Conservation (phyloP, 306 rosid genomes). For the Acacia acuminata region DNA sequence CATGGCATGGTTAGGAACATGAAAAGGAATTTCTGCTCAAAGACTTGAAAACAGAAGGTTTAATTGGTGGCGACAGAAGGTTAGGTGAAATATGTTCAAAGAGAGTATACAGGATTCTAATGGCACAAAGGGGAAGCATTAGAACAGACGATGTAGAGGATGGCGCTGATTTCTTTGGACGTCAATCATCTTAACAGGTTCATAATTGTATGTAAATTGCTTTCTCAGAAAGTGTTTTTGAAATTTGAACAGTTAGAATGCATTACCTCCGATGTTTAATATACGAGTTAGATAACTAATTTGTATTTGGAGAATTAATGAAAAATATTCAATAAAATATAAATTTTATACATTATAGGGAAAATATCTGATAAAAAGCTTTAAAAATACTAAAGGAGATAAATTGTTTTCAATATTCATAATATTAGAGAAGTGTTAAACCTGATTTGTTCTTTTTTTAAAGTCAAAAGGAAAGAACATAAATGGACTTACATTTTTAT, state of each 20-base stretch:
- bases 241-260: not conserved
- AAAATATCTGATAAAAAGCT: no score
- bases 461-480: no score
- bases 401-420: no score
- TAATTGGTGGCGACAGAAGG: constrained; percentile 78
- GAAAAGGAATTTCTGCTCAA: constrained; percentile 86
- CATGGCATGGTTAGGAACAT: constrained; percentile 73
- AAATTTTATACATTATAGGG: not conserved
- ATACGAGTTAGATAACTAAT: no score
- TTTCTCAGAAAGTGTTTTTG: constrained; percentile 16
- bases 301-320: not conserved
- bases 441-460: no score
- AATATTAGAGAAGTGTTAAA: no score
- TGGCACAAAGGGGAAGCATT: constrained; percentile 73
- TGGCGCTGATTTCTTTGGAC: constrained; percentile 80
- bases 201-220: not conserved
- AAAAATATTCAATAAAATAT: not conserved
- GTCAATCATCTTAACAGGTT: constrained; percentile 28
- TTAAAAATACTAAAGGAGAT: no score
- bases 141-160: constrained; percentile 86
- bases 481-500: no score
- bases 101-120: constrained; percentile 82
- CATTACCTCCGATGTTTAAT: not conserved
- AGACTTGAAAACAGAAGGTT: constrained; percentile 72
- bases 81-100: constrained; percentile 87